Evolutionary conservation across 2,329 filamentous ascomycete species (phyloP), one percentile per base, ranked within the genome.

Genomic region (Paraphoma chrysanthemicola): DNA sequence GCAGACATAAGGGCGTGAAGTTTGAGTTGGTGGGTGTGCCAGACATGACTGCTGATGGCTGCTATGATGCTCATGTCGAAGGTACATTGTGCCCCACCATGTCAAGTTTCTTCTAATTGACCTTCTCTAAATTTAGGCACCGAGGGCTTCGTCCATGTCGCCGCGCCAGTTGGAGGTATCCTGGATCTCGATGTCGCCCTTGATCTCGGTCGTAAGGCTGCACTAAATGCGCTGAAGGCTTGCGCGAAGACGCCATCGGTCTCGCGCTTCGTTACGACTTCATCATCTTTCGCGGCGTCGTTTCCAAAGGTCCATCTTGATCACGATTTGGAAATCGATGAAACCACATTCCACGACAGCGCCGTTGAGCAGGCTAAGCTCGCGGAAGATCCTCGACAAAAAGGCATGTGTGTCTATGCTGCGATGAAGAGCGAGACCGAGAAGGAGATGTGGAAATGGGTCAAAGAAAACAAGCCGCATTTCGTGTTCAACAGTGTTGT

Each of bases 341-440:
- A 70, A 11, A 65, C 62, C 1, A 74, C 69, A 3, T 81, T 73
- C 69, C 80, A 81, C 56, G 70, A 77, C 10, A 67, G 73, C 3
- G 72, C 66, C 4, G 56, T 77, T 10, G 60, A 67, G 36, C 60
- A 66, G 3, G 78, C 74, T 14, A 44, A 47, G 8, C 46, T 17
- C 23, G 44, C 33, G 23, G 31, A 60, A 29, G 69, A 68, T n/a
- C 63, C 59, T 2, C 39, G 53, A 0, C 50, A 67, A 12, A 66
- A 64, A 47, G 63, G 65, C 0, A 11, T 70, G 12, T 59, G 66
- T 10, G 69, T 80, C 1, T 85, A 85, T 54, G 70, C 73, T 0
- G 82, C 81, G 1, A 77, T 76, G 47, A 85, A 85, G 60, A 78
- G 74, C 0, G 75, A 80, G 56, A 76, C 73, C 0, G 83, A 85